Conservation (phyloP, 768 basidiomycete species). For the Lentinula edodes region DNA sequence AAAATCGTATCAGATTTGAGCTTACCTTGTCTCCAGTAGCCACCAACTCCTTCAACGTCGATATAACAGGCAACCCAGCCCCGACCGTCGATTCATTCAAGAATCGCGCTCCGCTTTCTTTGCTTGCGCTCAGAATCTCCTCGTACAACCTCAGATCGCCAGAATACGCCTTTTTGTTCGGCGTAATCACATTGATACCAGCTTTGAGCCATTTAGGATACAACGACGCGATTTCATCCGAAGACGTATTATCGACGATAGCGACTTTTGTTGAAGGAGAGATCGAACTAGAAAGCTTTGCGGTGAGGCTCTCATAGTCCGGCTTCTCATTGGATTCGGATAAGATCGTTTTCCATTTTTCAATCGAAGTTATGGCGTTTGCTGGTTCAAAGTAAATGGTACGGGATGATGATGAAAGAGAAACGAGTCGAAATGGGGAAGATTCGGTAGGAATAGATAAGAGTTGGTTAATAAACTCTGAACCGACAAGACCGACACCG, state of each 20-base stretch:
- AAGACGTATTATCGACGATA: slow-evolving; percentile 91
- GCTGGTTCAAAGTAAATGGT: slow-evolving; percentile 45
- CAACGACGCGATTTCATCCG: slow-evolving; percentile 68
- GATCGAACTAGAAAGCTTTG: slow-evolving; percentile 41
- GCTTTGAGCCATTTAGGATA: slow-evolving; percentile 78
- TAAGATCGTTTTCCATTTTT: slow-evolving; percentile 44
- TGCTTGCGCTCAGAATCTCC: slow-evolving; percentile 55
- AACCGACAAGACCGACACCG: slow-evolving; percentile 91
- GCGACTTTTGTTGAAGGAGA: slow-evolving; percentile 45
- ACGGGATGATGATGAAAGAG: slow-evolving; percentile 62
- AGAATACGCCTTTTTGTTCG: slow-evolving; percentile 97
- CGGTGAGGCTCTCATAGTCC: slow-evolving; percentile 33
- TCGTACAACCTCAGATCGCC: slow-evolving; percentile 64
- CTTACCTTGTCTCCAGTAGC: slow-evolving; percentile 85
- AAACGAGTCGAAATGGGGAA: slow-evolving; percentile 60
- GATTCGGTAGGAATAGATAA: slow-evolving; percentile 52
- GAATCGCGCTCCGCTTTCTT: slow-evolving; percentile 58
- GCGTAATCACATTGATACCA: slow-evolving; percentile 87
- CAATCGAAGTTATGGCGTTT: slow-evolving; percentile 35
- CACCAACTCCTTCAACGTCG: slow-evolving; percentile 88
- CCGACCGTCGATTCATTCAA: slow-evolving; percentile 92
- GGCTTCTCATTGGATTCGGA: slow-evolving; percentile 37
- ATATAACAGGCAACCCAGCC: slow-evolving; percentile 89
- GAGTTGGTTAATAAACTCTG: slow-evolving; percentile 81
- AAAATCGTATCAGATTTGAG: slow-evolving; percentile 8